A percentile compares a stretch with the other conserved stretches of the same genome.
Conservation (phyloP, 75 land plant genomes). For the Sequoiadendron giganteum region DNA sequence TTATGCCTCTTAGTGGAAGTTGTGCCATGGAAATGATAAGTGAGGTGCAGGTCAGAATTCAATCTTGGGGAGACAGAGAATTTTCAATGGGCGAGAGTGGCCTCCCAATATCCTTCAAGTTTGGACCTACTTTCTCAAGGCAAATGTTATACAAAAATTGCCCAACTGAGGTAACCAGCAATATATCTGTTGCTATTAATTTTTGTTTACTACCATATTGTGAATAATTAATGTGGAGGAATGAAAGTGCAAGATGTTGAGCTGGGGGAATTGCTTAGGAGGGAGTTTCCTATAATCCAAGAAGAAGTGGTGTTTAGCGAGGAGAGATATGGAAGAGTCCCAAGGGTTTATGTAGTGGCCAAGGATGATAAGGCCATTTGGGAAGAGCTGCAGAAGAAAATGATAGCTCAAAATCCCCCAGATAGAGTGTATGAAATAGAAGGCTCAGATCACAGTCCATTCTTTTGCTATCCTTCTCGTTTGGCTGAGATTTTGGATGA, state of each 20-base stretch:
- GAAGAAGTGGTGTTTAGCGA: conserved; percentile 4
- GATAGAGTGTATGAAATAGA: conserved; percentile 32
- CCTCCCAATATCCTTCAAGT: too few species aligned
- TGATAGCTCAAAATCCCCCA: conserved; percentile 21
- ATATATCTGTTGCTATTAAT: background rate
- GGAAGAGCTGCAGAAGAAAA: conserved; percentile 22
- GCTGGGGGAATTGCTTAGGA: background rate
- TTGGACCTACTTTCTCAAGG: too few species aligned
- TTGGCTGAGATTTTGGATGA: conserved; percentile 23
- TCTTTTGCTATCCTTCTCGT: conserved; percentile 32
- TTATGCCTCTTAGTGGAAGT: conserved; percentile 20
- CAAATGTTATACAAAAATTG: too few species aligned
- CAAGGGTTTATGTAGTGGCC: conserved; percentile 33
- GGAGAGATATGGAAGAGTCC: conserved; percentile 37
- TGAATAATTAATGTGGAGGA: background rate
- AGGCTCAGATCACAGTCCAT: conserved; percentile 53
- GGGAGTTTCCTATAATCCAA: background rate
- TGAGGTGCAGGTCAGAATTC: background rate
- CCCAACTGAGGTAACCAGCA: background rate
- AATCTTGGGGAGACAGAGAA: background rate
- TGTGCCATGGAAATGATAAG: background rate
- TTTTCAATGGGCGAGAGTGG: too few species aligned
- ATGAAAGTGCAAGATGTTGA: background rate
- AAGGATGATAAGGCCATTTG: conserved; percentile 29
- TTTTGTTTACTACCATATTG: too few species aligned